phyloP scores from a whole-genome alignment of 192 early-diverging fungal species.

The Entomortierella beljakovae region DNA sequence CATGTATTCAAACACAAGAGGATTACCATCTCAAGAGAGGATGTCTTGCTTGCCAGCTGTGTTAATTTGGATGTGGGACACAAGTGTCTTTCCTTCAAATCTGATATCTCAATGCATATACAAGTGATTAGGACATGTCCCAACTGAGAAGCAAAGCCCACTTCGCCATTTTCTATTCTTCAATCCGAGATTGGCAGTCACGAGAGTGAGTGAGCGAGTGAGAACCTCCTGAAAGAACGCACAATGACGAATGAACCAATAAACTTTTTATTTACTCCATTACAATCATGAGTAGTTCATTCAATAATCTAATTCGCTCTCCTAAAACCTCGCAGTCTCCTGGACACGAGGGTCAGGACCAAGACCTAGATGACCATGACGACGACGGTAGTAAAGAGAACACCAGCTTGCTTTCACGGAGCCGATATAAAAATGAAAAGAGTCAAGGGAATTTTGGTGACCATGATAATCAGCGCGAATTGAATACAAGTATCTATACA shows the following conservation, averaged over 20 bases:
- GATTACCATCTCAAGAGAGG: slow-evolving; percentile 15
- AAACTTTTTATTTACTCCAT: too few relatives aligned
- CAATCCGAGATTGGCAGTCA: too few relatives aligned
- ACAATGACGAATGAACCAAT: too few relatives aligned
- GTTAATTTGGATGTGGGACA: slow-evolving; percentile 15
- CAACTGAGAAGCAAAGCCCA: too few relatives aligned
- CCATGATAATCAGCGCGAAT: slow-evolving; percentile 13
- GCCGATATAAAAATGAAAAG: background rate
- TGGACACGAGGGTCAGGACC: background rate
- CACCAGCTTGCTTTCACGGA: slow-evolving; percentile 8
- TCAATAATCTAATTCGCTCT: background rate
- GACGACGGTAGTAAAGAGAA: slow-evolving; percentile 33
- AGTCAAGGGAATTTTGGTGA: background rate
- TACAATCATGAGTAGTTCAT: slow-evolving; percentile 6
- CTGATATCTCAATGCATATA: slow-evolving; percentile 16
- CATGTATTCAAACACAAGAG: slow-evolving; percentile 29
- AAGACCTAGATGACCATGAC: slow-evolving; percentile 14
- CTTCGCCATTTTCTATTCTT: too few relatives aligned
- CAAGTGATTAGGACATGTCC: too few relatives aligned
- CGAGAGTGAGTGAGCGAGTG: too few relatives aligned
- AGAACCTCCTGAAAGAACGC: too few relatives aligned
- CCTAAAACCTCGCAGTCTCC: background rate
- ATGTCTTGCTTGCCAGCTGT: slow-evolving; percentile 15
- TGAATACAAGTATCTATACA: slow-evolving; percentile 26
- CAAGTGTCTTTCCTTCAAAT: slow-evolving; percentile 20